A percentile compares a stretch with the other conserved stretches of the same genome.
Evolutionary conservation across 2,329 filamentous ascomycete genomes (phyloP).

Genomic region (Akanthomyces muscarius): DNA sequence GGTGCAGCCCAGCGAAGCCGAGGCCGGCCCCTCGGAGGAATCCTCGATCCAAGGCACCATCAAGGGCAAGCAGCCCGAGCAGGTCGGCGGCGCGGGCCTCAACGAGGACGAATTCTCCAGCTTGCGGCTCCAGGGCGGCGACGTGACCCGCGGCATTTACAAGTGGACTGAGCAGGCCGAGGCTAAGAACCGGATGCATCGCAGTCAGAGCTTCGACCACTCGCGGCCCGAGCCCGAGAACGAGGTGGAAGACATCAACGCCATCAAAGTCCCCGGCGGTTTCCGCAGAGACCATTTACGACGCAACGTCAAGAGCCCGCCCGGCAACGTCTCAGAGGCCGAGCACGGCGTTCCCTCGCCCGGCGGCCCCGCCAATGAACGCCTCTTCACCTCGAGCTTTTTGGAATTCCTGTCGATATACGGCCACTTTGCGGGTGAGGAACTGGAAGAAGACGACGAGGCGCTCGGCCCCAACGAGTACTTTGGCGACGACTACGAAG

Average conservation of each 20-base stretch:
- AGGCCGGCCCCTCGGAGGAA: conserved; percentile 43
- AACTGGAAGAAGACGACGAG: conserved; percentile 95
- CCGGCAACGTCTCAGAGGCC: conserved; percentile 30
- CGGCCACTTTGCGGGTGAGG: conserved; percentile 95
- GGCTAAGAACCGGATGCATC: conserved; percentile 60
- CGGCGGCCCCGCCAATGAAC: conserved; percentile 32
- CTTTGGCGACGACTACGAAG: conserved; percentile 66
- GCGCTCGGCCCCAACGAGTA: conserved; percentile 83
- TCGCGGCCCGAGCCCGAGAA: conserved; percentile 74
- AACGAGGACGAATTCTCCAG: conserved; percentile 88
- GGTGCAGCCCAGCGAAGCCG: conserved; percentile 60
- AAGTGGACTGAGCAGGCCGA: conserved; percentile 91
- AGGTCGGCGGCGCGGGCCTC: conserved; percentile 32
- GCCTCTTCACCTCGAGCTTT: conserved; percentile 84
- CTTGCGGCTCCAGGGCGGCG: conserved; percentile 85
- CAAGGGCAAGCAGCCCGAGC: conserved; percentile 53
- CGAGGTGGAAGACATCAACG: conserved; percentile 78
- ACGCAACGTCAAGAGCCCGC: conserved; percentile 64
- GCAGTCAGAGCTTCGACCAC: conserved; percentile 85
- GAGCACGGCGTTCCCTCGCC: conserved; percentile 35
- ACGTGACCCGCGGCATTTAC: conserved; percentile 93
- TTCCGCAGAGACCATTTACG: conserved; percentile 89
- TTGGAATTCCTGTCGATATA: conserved; percentile 94
- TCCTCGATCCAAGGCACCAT: conserved; percentile 39
- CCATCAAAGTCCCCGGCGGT: conserved; percentile 89